phyloP scores from a whole-genome alignment of 202 grass and related monocot species.

The Bolboschoenoplectus hybrid region DNA sequence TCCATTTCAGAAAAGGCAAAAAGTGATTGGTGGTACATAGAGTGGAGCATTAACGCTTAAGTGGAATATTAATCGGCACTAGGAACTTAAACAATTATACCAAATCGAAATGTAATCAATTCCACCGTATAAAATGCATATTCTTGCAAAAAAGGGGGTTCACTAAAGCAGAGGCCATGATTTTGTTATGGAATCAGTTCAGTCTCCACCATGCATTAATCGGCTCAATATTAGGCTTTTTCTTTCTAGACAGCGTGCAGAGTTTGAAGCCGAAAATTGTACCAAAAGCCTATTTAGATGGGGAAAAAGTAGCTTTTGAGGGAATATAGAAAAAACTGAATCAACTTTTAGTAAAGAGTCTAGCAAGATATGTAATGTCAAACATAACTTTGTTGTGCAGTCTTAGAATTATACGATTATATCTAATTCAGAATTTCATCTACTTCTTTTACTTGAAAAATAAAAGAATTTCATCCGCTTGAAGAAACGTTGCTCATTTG shows the following conservation, averaged over 20 bases:
- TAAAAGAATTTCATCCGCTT: too few relatives aligned
- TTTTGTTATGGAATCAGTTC: conserved; percentile 17
- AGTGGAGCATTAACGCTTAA: conserved; percentile 21
- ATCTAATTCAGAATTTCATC: background rate
- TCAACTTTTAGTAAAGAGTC: conserved; percentile 4
- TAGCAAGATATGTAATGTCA: background rate
- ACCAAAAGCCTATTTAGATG: conserved; percentile 14
- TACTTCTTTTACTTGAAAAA: too few relatives aligned
- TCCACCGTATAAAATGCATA: conserved; percentile 29
- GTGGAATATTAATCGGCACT: conserved; percentile 31
- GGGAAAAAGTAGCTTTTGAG: conserved; percentile 15
- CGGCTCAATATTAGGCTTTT: background rate
- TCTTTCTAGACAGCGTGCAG: background rate
- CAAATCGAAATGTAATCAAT: conserved; percentile 36
- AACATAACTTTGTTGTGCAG: background rate
- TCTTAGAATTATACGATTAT: too few relatives aligned
- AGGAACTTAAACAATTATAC: conserved; percentile 6
- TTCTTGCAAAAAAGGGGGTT: conserved; percentile 17
- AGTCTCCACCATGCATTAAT: conserved; percentile 1
- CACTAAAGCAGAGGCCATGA: conserved; percentile 28
- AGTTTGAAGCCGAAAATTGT: conserved; percentile 7
- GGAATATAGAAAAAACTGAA: conserved; percentile 31
- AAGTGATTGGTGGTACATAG: conserved; percentile 16
- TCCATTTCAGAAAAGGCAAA: conserved; percentile 29
- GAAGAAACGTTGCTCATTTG: too few relatives aligned